phyloP scores from a whole-genome alignment of 129 eudicot species.

The Mikania micrantha region DNA sequence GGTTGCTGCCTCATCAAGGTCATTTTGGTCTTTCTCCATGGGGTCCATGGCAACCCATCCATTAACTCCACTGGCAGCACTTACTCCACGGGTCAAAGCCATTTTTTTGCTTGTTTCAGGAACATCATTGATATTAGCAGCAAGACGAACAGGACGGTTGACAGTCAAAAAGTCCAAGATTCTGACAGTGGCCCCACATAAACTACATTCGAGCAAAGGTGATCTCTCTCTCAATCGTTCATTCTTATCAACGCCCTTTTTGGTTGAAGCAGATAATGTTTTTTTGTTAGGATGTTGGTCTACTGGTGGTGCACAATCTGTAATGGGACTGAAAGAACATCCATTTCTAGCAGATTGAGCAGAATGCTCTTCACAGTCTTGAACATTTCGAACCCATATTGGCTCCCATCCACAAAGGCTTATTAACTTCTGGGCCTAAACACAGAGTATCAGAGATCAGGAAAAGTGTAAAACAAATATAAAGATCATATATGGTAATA shows the following conservation, averaged over 20 bases:
- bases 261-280: constrained; percentile 50
- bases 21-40: constrained; percentile 46
- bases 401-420: constrained; percentile 98
- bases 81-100: constrained; percentile 66
- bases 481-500: too few relatives aligned
- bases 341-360: constrained; percentile 89
- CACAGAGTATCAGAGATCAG: background rate
- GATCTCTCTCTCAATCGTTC: constrained; percentile 52
- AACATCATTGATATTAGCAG: constrained; percentile 54
- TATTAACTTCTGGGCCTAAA: constrained; percentile 87
- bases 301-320: constrained; percentile 20
- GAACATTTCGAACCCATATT: constrained; percentile 74
- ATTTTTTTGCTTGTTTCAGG: constrained; percentile 80
- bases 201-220: constrained; percentile 81
- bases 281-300: constrained; percentile 58
- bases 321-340: constrained; percentile 57
- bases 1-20: constrained; percentile 67
- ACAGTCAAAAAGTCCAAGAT: constrained; percentile 76
- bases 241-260: constrained; percentile 31
- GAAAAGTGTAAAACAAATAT: too few relatives aligned
- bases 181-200: constrained; percentile 93
- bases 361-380: constrained; percentile 94
- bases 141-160: constrained; percentile 63
- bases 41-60: constrained; percentile 81
- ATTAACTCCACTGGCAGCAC: constrained; percentile 91